These are phyloP conservation scores for Macrophomina phaseolina DNA, from an alignment of 2,329 filamentous ascomycete genomes.

Conservation along the genomic window DNA sequence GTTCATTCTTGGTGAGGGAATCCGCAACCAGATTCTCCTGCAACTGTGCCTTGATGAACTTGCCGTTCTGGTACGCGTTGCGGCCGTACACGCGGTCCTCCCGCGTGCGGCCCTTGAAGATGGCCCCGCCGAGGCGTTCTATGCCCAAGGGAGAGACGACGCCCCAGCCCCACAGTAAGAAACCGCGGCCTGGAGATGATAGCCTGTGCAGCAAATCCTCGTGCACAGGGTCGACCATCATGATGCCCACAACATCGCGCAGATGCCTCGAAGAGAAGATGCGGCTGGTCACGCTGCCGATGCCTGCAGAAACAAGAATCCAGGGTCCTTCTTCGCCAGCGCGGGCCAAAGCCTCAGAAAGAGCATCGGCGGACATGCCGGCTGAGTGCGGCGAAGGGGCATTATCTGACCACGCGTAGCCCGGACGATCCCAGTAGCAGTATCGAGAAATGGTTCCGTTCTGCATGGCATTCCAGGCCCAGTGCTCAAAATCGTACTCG, in stretches of 20 bases:
- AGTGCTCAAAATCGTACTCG: slow-evolving; percentile 78
- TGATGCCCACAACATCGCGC: slow-evolving; percentile 73
- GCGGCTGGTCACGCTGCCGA: slow-evolving; percentile 86
- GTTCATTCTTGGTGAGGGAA: slow-evolving; percentile 83
- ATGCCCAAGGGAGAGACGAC: slow-evolving; percentile 86
- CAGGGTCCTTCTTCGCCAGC: slow-evolving; percentile 87
- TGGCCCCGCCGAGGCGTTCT: slow-evolving; percentile 76
- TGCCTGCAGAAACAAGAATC: slow-evolving; percentile 83
- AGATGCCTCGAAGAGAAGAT: slow-evolving; percentile 89
- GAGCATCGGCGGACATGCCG: slow-evolving; percentile 86
- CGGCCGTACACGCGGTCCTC: slow-evolving; percentile 86
- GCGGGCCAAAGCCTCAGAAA: slow-evolving; percentile 82
- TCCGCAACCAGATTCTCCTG: slow-evolving; percentile 91
- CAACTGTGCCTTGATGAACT: slow-evolving; percentile 85
- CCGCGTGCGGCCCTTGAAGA: slow-evolving; percentile 80
- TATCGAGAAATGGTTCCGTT: slow-evolving; percentile 87
- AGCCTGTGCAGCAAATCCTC: slow-evolving; percentile 79
- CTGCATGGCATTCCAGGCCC: slow-evolving; percentile 75
- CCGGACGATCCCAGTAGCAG: slow-evolving; percentile 94
- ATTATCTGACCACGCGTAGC: slow-evolving; percentile 86
- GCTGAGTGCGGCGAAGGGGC: slow-evolving; percentile 92
- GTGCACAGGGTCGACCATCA: slow-evolving; percentile 87
- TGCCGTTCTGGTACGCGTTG: slow-evolving; percentile 78
- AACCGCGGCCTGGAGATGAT: slow-evolving; percentile 72
- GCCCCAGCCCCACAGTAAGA: slow-evolving; percentile 84